phyloP scores from a whole-genome alignment of 139 green algal genomes.

The Micractinium sp. region DNA sequence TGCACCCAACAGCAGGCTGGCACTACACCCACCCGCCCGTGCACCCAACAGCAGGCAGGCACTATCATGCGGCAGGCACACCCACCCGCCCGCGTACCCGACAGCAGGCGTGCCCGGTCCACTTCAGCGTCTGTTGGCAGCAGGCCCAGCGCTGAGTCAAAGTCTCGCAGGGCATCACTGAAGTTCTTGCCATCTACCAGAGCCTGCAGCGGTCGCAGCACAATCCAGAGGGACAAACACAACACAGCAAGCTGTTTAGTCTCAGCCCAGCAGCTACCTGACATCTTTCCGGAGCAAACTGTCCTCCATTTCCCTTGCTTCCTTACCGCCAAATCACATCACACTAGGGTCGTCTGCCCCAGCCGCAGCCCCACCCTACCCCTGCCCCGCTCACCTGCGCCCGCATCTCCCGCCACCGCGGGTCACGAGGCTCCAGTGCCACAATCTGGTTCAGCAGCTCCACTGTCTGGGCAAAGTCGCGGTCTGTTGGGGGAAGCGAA shows the following conservation, averaged over 20 bases:
- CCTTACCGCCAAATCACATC: neutral
- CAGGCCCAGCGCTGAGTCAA: constrained; percentile 51
- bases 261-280: no score
- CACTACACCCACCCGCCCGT: neutral
- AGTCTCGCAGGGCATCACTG: constrained; percentile 69
- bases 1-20: no score
- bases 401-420: constrained; percentile 73
- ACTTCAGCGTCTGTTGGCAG: constrained; percentile 8
- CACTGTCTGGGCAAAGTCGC: constrained; percentile 3
- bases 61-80: neutral
- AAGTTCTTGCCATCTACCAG: constrained; percentile 89
- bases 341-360: neutral
- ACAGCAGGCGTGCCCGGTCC: constrained; percentile 60
- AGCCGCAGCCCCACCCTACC: no score
- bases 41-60: neutral
- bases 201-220: no score
- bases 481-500: neutral
- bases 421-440: constrained; percentile 29
- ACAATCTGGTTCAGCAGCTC: constrained; percentile 53
- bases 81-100: neutral
- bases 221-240: no score
- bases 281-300: no score
- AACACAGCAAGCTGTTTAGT: no score
- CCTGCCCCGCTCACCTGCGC: constrained; percentile 51
- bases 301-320: neutral